Evolutionary conservation across 2,329 filamentous ascomycete species (phyloP).

Genomic region (Fusarium bactridioides): DNA sequence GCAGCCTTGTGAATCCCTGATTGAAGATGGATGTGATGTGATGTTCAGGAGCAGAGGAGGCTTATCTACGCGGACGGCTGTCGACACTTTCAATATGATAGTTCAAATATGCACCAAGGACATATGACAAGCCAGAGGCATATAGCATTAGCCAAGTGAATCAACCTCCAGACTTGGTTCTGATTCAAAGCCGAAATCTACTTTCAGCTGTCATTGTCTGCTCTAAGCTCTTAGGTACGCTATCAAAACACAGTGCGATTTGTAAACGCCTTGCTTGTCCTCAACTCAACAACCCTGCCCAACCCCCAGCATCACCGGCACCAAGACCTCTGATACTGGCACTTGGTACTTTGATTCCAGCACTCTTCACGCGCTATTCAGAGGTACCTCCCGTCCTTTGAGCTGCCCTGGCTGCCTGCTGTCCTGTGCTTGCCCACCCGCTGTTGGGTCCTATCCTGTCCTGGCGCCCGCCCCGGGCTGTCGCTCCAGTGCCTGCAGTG

Average conservation of each 20-base stretch:
- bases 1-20: slow-evolving; percentile 5
- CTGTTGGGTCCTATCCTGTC: slow-evolving; percentile 32
- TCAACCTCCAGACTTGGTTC: slow-evolving; percentile 1
- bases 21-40: background rate
- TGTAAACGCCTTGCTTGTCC: background rate
- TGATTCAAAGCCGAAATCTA: slow-evolving; percentile 10
- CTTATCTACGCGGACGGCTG: background rate
- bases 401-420: slow-evolving; percentile 19
- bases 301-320: slow-evolving; percentile 26
- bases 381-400: slow-evolving; percentile 22
- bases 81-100: background rate
- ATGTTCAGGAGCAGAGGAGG: background rate
- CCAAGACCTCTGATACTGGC: slow-evolving; percentile 11
- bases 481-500: slow-evolving; percentile 8
- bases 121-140: background rate
- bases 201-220: slow-evolving; percentile 19
- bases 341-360: slow-evolving; percentile 26
- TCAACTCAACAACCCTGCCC: slow-evolving; percentile 37
- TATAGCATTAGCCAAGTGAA: background rate
- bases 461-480: slow-evolving; percentile 19
- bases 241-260: slow-evolving; percentile 37
- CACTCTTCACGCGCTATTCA: background rate
- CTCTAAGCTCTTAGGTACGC: background rate
- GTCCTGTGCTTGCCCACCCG: slow-evolving; percentile 19
- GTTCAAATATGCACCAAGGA: background rate